Percentiles rank a stretch among this genome's conserved stretches.
Evolutionary conservation across 768 basidiomycete genomes (phyloP).

Genomic region (Suillus ampliporus): DNA sequence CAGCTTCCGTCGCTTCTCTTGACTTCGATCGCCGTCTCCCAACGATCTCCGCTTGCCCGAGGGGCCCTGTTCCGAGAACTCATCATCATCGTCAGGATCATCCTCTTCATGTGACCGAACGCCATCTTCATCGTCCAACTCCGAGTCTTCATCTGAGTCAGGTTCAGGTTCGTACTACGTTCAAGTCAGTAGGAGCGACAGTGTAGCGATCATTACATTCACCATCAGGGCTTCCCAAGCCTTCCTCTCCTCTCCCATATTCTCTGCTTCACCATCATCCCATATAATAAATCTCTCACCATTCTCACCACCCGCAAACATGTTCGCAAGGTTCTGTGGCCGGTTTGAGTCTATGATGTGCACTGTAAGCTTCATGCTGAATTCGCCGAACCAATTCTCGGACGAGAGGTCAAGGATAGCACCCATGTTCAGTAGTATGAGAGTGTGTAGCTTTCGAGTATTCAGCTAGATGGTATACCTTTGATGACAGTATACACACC

Average conservation of each 20-base stretch:
- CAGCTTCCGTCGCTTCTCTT: conserved; percentile 64
- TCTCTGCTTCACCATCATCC: conserved; percentile 87
- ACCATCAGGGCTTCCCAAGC: conserved; percentile 90
- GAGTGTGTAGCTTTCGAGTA: conserved; percentile 71
- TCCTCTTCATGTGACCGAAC: conserved; percentile 50
- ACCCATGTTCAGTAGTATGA: conserved; percentile 93
- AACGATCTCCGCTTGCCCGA: conserved; percentile 56
- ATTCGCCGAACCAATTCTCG: conserved; percentile 77
- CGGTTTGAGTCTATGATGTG: conserved; percentile 96
- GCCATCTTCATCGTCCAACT: conserved; percentile 50
- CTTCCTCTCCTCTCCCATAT: conserved; percentile 70
- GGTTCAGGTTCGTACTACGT: conserved; percentile 78
- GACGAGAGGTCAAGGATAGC: conserved; percentile 83
- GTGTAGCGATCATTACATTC: conserved; percentile 28
- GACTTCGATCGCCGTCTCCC: conserved; percentile 41
- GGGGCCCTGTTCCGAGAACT: conserved; percentile 44
- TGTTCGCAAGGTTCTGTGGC: conserved; percentile 85
- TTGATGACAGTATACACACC: conserved; percentile 45
- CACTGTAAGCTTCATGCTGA: conserved; percentile 64
- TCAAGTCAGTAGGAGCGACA: neutral
- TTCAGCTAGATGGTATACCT: conserved; percentile 8
- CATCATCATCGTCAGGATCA: conserved; percentile 46
- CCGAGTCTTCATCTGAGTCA: conserved; percentile 66
- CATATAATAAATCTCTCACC: conserved; percentile 84
- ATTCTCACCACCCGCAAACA: conserved; percentile 75